Evolutionary conservation across 2,329 filamentous ascomycete species (phyloP).

Genomic region (Sporothrix brunneoviolacea): DNA sequence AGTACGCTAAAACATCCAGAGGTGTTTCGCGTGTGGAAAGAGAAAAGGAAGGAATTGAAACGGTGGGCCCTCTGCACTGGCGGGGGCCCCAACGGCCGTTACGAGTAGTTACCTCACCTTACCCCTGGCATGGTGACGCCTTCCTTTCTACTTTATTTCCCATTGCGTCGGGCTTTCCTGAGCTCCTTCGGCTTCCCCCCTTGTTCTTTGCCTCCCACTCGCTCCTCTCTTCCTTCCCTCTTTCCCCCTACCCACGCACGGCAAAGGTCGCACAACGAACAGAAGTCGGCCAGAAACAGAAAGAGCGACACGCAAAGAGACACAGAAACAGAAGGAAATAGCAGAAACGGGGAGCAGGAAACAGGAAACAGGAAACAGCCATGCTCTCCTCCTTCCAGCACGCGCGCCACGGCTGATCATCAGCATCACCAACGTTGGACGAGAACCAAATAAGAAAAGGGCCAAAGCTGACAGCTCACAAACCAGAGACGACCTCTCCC

Average conservation of each 20-base stretch:
- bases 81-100: no score
- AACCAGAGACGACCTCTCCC: not conserved
- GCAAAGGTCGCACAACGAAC: not conserved
- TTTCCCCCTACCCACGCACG: not conserved
- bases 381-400: not conserved
- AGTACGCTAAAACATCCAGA: constrained; percentile 5
- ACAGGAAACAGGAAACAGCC: not conserved
- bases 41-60: no score
- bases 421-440: not conserved
- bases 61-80: no score
- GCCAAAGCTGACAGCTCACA: constrained; percentile 1
- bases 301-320: not conserved
- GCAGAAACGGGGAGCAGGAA: not conserved
- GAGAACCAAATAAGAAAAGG: not conserved
- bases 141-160: not conserved
- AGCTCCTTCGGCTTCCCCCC: not conserved
- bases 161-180: not conserved
- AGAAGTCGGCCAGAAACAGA: not conserved
- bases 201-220: not conserved
- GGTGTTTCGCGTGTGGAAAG: constrained; percentile 7
- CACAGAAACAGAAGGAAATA: not conserved
- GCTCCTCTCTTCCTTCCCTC: not conserved
- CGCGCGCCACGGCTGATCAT: not conserved
- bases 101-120: not conserved
- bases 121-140: not conserved